A percentile compares a stretch with the other conserved stretches of the same genome.
These are phyloP conservation scores for Tephrocybe sp. DNA, from an alignment of 768 basidiomycete species.

Conservation along the genomic window DNA sequence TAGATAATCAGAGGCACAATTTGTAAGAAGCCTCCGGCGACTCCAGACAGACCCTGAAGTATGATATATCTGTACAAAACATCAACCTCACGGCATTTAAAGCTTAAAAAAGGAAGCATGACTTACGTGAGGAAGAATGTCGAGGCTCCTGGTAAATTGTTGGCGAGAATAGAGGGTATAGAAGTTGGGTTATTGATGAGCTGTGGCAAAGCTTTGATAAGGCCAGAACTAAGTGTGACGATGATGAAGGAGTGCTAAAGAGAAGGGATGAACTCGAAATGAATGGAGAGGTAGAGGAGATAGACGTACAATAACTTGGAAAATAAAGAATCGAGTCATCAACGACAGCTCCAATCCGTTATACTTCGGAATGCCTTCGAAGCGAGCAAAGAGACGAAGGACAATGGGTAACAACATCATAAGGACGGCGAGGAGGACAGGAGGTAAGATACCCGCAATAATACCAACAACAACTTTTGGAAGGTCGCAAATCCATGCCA, in stretches of 20 bases:
- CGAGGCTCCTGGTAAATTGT: constrained; percentile 77
- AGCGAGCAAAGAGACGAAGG: constrained; percentile 73
- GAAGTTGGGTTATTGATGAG: constrained; percentile 69
- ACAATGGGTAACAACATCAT: constrained; percentile 88
- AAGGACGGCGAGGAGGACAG: constrained; percentile 83
- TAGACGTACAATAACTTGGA: constrained; percentile 81
- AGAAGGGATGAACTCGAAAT: constrained; percentile 2
- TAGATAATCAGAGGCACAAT: constrained; percentile 76
- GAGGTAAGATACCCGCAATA: constrained; percentile 84
- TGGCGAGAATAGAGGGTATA: constrained; percentile 70
- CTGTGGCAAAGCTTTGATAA: constrained; percentile 66
- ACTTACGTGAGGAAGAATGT: constrained; percentile 88
- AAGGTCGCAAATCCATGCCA: constrained; percentile 81
- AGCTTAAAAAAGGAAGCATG: neutral
- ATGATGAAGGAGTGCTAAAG: constrained; percentile 90
- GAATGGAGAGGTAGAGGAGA: neutral
- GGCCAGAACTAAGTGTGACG: constrained; percentile 81
- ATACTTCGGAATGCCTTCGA: constrained; percentile 88
- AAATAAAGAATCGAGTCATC: constrained; percentile 91
- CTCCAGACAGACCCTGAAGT: constrained; percentile 78
- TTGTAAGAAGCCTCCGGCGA: constrained; percentile 79
- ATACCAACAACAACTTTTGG: constrained; percentile 73
- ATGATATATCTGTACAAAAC: constrained; percentile 75
- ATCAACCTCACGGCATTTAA: no score
- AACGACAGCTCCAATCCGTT: constrained; percentile 85